Evolutionary conservation across 352 stramenopile genomes (phyloP).

Genomic region (Globisporangium sylvaticum): DNA sequence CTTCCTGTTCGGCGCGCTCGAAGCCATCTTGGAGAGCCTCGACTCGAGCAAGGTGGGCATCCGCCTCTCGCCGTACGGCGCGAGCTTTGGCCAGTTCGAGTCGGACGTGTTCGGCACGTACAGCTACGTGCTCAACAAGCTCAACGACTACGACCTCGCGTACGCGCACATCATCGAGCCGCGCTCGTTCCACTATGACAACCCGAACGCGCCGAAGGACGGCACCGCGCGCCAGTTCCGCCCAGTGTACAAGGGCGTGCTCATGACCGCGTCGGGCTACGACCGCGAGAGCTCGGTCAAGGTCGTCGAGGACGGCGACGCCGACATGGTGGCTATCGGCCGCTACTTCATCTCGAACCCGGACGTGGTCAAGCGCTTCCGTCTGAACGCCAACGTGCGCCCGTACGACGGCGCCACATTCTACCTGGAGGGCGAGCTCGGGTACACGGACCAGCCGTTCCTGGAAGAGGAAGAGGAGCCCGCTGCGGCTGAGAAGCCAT

Average conservation of each 20-base stretch:
- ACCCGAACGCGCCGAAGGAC: slow-evolving; percentile 26
- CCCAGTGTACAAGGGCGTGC: slow-evolving; percentile 33
- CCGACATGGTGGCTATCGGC: slow-evolving; percentile 63
- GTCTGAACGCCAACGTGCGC: slow-evolving; percentile 36
- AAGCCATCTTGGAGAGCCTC: slow-evolving; percentile 38
- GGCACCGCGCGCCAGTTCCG: slow-evolving; percentile 42
- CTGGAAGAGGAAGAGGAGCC: slow-evolving; percentile 20
- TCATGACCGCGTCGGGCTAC: slow-evolving; percentile 38
- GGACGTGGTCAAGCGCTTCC: slow-evolving; percentile 58
- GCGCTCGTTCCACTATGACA: slow-evolving; percentile 35
- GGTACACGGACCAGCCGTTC: slow-evolving; percentile 55
- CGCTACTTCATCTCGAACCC: slow-evolving; percentile 76
- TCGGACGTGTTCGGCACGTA: slow-evolving; percentile 48
- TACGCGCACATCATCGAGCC: slow-evolving; percentile 67
- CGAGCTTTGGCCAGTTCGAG: slow-evolving; percentile 47
- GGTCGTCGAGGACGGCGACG: slow-evolving; percentile 45
- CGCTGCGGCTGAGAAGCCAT: neutral
- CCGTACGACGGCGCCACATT: slow-evolving; percentile 42
- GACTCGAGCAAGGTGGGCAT: slow-evolving; percentile 39
- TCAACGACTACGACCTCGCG: slow-evolving; percentile 55
- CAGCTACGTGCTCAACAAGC: slow-evolving; percentile 39
- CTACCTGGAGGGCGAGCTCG: slow-evolving; percentile 38
- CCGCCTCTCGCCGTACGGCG: slow-evolving; percentile 41
- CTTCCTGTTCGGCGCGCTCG: slow-evolving; percentile 73
- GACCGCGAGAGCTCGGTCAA: slow-evolving; percentile 31